A percentile compares a stretch with the other conserved stretches of the same genome.
Conservation (phyloP, 345 rosid genomes). For the Erodium maritimum region DNA sequence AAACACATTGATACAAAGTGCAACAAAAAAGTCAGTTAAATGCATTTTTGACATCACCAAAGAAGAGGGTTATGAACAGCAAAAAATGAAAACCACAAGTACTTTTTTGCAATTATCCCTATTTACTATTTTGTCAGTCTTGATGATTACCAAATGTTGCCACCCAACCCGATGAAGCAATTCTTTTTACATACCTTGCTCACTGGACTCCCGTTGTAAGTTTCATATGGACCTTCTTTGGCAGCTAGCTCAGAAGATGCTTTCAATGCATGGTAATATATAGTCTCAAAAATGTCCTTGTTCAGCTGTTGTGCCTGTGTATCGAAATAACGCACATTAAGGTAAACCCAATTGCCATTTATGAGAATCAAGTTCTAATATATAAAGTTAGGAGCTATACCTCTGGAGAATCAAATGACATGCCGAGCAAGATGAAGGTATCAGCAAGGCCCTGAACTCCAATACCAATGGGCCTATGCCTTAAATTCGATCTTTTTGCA, state of each 20-base stretch:
- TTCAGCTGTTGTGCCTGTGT: slow-evolving; percentile 75
- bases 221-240: slow-evolving; percentile 65
- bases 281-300: slow-evolving; percentile 85
- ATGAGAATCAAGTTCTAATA: not conserved
- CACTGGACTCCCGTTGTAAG: slow-evolving; percentile 75
- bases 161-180: too few species aligned
- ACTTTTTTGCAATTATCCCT: too few species aligned
- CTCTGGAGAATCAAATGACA: slow-evolving; percentile 85
- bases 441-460: slow-evolving; percentile 98
- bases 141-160: too few species aligned
- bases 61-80: too few species aligned
- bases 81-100: too few species aligned
- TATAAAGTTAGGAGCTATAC: slow-evolving; percentile 20
- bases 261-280: slow-evolving; percentile 73
- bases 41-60: too few species aligned
- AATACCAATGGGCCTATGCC: slow-evolving; percentile 89
- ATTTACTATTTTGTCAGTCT: too few species aligned
- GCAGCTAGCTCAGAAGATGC: slow-evolving; percentile 63
- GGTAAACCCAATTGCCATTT: not conserved
- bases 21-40: too few species aligned
- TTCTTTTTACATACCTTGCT: slow-evolving; percentile 51
- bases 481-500: slow-evolving; percentile 64
- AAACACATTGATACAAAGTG: too few species aligned
- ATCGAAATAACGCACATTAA: slow-evolving; percentile 12
- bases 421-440: slow-evolving; percentile 76